phyloP scores from a whole-genome alignment of 2,329 filamentous ascomycete genomes.

The Penicillium aurantiogriseum region DNA sequence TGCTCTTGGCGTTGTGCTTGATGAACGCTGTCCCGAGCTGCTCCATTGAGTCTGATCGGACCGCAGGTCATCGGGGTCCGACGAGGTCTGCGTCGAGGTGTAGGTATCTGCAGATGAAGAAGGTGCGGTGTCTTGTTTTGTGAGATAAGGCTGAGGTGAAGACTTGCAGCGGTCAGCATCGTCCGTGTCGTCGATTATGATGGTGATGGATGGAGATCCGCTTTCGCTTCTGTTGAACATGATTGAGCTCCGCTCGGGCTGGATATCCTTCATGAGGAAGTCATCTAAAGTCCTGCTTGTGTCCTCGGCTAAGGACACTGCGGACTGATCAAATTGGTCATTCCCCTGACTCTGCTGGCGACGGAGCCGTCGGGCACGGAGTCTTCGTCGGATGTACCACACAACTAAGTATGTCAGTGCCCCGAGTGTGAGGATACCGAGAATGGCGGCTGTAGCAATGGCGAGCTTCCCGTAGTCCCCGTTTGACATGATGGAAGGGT shows the following conservation, averaged over 20 bases:
- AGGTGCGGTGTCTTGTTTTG: slow-evolving; percentile 3
- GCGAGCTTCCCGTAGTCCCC: slow-evolving; percentile 26
- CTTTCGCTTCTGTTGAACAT: slow-evolving; percentile 31
- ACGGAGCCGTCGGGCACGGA: slow-evolving; percentile 17
- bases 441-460: slow-evolving; percentile 29
- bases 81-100: slow-evolving; percentile 5
- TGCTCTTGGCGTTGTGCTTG: slow-evolving; percentile 2
- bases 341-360: slow-evolving; percentile 10
- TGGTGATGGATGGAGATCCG: slow-evolving; percentile 26
- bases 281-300: slow-evolving; percentile 18
- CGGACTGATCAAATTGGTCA: slow-evolving; percentile 20
- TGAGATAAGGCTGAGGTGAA: slow-evolving; percentile 1
- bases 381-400: slow-evolving; percentile 22
- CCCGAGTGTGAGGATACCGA: slow-evolving; percentile 19
- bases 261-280: slow-evolving; percentile 19
- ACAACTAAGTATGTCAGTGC: slow-evolving; percentile 24
- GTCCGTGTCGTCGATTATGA: slow-evolving; percentile 12
- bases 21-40: not conserved
- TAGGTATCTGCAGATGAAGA: not conserved
- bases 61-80: not conserved
- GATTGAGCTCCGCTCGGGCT: slow-evolving; percentile 26
- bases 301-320: slow-evolving; percentile 20
- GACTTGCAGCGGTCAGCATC: not conserved
- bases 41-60: not conserved
- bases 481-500: slow-evolving; percentile 1